Base-by-base conservation (phyloP, 75 land plant genomes). In the Chamaecyparis obtusa region DNA sequence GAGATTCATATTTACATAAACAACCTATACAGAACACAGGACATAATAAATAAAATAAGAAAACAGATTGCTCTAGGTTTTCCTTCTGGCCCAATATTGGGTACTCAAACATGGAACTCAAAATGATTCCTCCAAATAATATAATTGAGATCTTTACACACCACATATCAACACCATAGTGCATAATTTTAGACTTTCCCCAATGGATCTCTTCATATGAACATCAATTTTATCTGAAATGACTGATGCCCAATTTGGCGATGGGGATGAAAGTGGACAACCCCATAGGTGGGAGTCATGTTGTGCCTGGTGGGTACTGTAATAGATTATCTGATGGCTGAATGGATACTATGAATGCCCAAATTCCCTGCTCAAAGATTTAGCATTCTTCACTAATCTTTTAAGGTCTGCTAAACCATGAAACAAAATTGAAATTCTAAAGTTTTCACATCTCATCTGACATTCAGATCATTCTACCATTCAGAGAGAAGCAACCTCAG, bases 401-500 rank as follows among this genome's bases (percentile, higher is more conserved):
- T 78, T 27, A 43, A 9, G 27, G 83, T 80, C 48, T 44, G 44
- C 83, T 80, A 80, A 43, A 36, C 80, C 80, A 77, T 39, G 24
- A 77, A 77, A 80, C 83, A 44, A 80, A 80, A 80, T 80, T 43
- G 83, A 80, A 80, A 80, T 43, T 80, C 27, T 80, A 49, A 81
- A 21, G n/a, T 27, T 80, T 81, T n/a, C 83, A 43, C 83, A 27
- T 21, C 54, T 44, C 51, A 81, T 81, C 51, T 81, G 46, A 46
- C 15, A 81, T 24, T 11, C 9, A n/a, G 48, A 44, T 13, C 32
- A 46, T 3, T n/a, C 49, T 74, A 11, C 10, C 36, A 33, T 27
- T 81, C 49, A 81, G 32, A 81, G 54, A 10, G 83, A 88, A 41
- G 90, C 86, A 36, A 90, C 44, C 87, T 94, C 95, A 67, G 88